These are phyloP conservation scores for Aureobasidium sp. DNA, from an alignment of 2,329 filamentous ascomycete species.

Conservation along the genomic window DNA sequence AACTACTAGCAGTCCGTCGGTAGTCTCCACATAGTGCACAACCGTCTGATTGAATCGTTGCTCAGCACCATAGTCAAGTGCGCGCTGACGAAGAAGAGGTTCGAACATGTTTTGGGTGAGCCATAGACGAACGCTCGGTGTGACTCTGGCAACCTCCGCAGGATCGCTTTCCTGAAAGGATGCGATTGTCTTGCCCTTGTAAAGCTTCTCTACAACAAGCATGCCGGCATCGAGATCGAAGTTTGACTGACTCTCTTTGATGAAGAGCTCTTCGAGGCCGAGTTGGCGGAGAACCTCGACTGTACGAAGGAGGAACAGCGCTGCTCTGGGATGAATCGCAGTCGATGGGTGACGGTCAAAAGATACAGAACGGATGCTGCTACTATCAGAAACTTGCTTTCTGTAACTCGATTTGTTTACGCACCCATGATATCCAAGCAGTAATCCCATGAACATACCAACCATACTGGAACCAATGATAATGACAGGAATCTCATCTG, in stretches of 20 bases:
- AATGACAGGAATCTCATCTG: slow-evolving; percentile 14
- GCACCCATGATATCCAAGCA: slow-evolving; percentile 18
- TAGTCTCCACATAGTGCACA: slow-evolving; percentile 16
- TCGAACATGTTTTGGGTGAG: slow-evolving; percentile 21
- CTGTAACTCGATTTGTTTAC: background rate
- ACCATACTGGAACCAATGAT: slow-evolving; percentile 19
- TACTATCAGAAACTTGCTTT: background rate
- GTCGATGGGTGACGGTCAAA: slow-evolving; percentile 19
- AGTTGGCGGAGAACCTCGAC: slow-evolving; percentile 20
- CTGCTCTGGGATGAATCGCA: slow-evolving; percentile 19
- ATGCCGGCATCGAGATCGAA: slow-evolving; percentile 19
- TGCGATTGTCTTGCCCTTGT: slow-evolving; percentile 12
- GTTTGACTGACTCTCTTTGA: slow-evolving; percentile 15
- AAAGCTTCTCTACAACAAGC: slow-evolving; percentile 18
- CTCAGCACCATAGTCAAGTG: slow-evolving; percentile 10
- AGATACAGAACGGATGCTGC: slow-evolving; percentile 2
- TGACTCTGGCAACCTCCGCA: slow-evolving; percentile 15
- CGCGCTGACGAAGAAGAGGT: slow-evolving; percentile 13
- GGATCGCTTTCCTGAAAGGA: slow-evolving; percentile 7
- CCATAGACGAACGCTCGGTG: slow-evolving; percentile 16
- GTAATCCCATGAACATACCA: slow-evolving; percentile 17
- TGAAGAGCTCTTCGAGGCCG: slow-evolving; percentile 18
- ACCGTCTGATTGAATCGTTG: slow-evolving; percentile 15
- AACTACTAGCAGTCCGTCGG: slow-evolving; percentile 14
- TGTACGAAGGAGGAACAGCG: slow-evolving; percentile 18